Conservation (phyloP, 495 filamentous ascomycete species). For the Penicillium roqueforti region DNA sequence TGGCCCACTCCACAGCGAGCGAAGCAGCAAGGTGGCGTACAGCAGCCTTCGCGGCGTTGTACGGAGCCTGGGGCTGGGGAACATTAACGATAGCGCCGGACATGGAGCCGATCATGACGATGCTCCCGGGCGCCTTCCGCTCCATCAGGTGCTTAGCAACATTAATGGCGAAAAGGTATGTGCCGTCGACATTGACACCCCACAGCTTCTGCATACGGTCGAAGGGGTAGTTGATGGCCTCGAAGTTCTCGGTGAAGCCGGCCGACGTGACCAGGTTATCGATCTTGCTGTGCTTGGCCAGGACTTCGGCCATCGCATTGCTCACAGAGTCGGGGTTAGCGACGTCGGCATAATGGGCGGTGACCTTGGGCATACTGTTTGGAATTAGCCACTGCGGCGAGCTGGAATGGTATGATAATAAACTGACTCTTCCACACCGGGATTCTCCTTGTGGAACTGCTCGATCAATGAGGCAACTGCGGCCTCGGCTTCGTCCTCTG, state of each 20-base stretch:
- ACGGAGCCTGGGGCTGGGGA: conserved; percentile 89
- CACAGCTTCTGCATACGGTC: conserved; percentile 89
- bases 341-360: conserved; percentile 86
- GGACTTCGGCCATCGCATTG: conserved; percentile 62
- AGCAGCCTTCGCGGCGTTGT: conserved; percentile 86
- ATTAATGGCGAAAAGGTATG: conserved; percentile 79
- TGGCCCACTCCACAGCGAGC: conserved; percentile 87
- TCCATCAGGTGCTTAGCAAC: conserved; percentile 88
- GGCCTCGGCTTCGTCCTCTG: conserved; percentile 78
- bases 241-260: conserved; percentile 93
- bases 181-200: conserved; percentile 93
- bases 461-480: conserved; percentile 69
- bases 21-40: conserved; percentile 77
- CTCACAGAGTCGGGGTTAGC: conserved; percentile 73
- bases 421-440: conserved; percentile 62
- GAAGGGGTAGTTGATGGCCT: conserved; percentile 80
- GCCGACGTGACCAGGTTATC: conserved; percentile 93
- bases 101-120: conserved; percentile 97
- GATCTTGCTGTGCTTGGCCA: conserved; percentile 69
- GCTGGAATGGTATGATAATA: neutral
- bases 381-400: neutral
- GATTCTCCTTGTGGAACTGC: conserved; percentile 72
- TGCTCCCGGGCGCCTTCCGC: conserved; percentile 70
- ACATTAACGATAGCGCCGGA: conserved; percentile 88
- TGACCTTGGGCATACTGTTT: conserved; percentile 69